A percentile compares a stretch with the other conserved stretches of the same genome.
Conservation (phyloP, 2,329 filamentous ascomycete genomes). For the Colletotrichum lupini region DNA sequence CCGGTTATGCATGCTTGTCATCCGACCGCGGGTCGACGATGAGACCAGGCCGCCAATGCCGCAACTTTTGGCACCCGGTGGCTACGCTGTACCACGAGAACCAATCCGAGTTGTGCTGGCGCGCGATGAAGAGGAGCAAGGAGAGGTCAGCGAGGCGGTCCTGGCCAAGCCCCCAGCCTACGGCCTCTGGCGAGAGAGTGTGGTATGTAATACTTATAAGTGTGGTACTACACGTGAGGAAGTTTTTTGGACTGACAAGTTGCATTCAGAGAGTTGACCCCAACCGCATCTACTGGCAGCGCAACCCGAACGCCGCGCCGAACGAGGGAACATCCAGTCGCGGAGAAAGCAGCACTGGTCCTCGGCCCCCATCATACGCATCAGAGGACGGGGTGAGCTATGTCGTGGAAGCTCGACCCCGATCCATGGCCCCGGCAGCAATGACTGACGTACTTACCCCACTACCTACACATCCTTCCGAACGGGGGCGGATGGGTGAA, state of each 20-base stretch:
- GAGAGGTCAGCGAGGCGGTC: constrained; percentile 56
- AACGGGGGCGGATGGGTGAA: constrained; percentile 44
- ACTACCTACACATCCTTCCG: constrained; percentile 61
- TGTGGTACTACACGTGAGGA: background rate
- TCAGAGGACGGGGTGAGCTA: constrained; percentile 82
- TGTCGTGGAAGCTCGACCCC: constrained; percentile 73
- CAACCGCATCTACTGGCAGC: constrained; percentile 83
- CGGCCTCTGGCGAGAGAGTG: constrained; percentile 84
- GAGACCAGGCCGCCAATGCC: constrained; percentile 40
- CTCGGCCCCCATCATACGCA: constrained; percentile 78
- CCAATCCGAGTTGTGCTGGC: constrained; percentile 83
- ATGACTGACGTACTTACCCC: constrained; percentile 37
- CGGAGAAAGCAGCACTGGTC: constrained; percentile 41
- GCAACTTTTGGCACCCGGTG: constrained; percentile 65
- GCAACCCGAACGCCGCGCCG: constrained; percentile 59
- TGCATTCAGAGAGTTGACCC: constrained; percentile 76
- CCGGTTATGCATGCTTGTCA: constrained; percentile 75
- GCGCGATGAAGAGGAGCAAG: constrained; percentile 76
- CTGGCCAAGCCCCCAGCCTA: constrained; percentile 83
- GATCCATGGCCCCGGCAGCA: constrained; percentile 61
- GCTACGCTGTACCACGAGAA: constrained; percentile 75
- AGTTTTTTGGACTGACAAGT: background rate
- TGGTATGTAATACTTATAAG: constrained; percentile 63
- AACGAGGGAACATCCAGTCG: constrained; percentile 12
- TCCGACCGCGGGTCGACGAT: constrained; percentile 54